Base-by-base conservation (phyloP, 2,329 filamentous ascomycete species). In the Ascochyta rabiei region DNA sequence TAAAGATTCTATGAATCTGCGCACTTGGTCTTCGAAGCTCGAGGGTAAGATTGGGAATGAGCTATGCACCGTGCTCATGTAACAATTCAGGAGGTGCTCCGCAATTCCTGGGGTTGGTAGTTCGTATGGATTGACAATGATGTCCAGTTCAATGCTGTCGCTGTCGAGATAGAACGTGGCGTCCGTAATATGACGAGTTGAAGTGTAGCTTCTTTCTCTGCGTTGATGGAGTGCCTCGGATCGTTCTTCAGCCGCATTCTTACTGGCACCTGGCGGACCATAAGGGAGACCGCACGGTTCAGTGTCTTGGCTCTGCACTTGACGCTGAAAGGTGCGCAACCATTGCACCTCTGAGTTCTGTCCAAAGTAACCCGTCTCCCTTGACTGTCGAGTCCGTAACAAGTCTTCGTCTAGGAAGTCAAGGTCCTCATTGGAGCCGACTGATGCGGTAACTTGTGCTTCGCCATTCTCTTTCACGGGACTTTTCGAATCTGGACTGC, bases 101-200 rank as follows among this genome's bases (percentile, higher is more conserved):
- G 72, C 75, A 2, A 66, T 62, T 3, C 63, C 59, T 28, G 62
- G 59, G 0, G 68, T 60, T 9, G 76, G 77, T 15, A 76, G 48
- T 23, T 70, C 66, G 38, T 55, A 63, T n/a, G 67, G 73, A 58
- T 63, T 66, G 16, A 64, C 64, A 16, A 41, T 51, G 4, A 66
- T 39, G 2, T 71, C 61, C 4, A 75, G 44, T 6, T 68, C 58
- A 6, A 70, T 54, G 28, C 59, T 60, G 9, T 74, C 60, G 13
- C 67, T 68, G 34, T 76, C 73, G 23, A 75, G 60, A 48, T 78
- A 79, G 34, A 71, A 73, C 1, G 63, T 66, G 1, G 64, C 57
- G 21, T 68, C 64, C 6, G 67, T 69, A 39, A 70, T 67, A 23
- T 61, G 50, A 7, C 39, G 54, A 43, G 55, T 53, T 0, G 57